Conservation (phyloP, 116 monocot species). For the Thalassia testudinum region DNA sequence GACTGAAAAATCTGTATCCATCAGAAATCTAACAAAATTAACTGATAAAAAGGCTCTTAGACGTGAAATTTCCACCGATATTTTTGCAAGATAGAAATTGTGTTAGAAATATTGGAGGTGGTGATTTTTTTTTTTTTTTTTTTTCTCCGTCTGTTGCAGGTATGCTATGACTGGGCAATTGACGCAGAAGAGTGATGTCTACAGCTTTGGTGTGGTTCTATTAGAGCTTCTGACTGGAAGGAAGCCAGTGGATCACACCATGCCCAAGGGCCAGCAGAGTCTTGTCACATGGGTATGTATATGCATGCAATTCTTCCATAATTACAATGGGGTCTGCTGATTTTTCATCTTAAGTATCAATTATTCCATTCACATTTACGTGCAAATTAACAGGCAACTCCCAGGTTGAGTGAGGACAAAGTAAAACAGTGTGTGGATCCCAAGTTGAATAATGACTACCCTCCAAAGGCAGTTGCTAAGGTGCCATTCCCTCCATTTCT, state of each 20-base stretch:
- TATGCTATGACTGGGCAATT: slow-evolving; percentile 96
- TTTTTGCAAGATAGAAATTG: too few relatives aligned
- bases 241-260: slow-evolving; percentile 93
- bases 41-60: too few relatives aligned
- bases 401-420: slow-evolving; percentile 37
- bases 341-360: too few relatives aligned
- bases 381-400: slow-evolving; percentile 37
- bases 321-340: too few relatives aligned
- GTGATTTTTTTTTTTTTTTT: too few relatives aligned
- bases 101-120: slow-evolving; percentile 89
- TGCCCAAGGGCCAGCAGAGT: slow-evolving; percentile 96
- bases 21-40: too few relatives aligned
- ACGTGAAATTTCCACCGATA: background rate
- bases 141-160: slow-evolving; percentile 93
- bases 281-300: slow-evolving; percentile 95
- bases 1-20: too few relatives aligned
- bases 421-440: slow-evolving; percentile 39
- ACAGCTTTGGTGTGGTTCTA: slow-evolving; percentile 95
- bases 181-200: slow-evolving; percentile 93
- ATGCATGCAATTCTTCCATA: slow-evolving; percentile 4
- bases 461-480: slow-evolving; percentile 37
- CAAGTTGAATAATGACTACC: slow-evolving; percentile 22
- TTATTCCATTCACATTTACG: too few relatives aligned
- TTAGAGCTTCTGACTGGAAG: slow-evolving; percentile 90
- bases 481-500: slow-evolving; percentile 6